phyloP scores from a whole-genome alignment of 2,329 filamentous ascomycete genomes.

The Rutstroemia sydowiana region DNA sequence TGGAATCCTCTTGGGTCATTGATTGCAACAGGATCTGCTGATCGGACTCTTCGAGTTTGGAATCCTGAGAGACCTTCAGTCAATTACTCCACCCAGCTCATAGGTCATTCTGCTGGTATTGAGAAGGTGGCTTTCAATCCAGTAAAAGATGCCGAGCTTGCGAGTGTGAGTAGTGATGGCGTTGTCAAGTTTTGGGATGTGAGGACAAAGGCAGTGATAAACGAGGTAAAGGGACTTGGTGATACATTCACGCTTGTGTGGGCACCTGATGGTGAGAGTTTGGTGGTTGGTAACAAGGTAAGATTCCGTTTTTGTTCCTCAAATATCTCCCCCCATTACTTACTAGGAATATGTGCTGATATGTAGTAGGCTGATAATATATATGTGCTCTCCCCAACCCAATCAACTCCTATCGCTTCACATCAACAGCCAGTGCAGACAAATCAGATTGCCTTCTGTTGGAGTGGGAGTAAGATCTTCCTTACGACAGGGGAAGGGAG shows the following conservation, averaged over 20 bases:
- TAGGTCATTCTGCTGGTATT: slow-evolving; percentile 56
- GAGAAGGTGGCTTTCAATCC: slow-evolving; percentile 77
- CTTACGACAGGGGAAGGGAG: slow-evolving; percentile 64
- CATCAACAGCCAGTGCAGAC: slow-evolving; percentile 58
- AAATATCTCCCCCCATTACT: not conserved
- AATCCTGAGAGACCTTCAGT: slow-evolving; percentile 70
- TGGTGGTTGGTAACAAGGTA: slow-evolving; percentile 70
- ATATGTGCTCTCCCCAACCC: slow-evolving; percentile 54
- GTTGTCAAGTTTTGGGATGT: slow-evolving; percentile 77
- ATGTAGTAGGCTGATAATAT: slow-evolving; percentile 49
- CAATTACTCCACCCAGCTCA: slow-evolving; percentile 68
- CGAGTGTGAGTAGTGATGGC: slow-evolving; percentile 66
- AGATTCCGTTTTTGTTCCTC: slow-evolving; percentile 29
- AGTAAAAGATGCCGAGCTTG: slow-evolving; percentile 67
- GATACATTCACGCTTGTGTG: slow-evolving; percentile 66
- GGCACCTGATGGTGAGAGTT: slow-evolving; percentile 61
- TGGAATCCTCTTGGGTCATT: slow-evolving; percentile 84
- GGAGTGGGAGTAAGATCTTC: slow-evolving; percentile 63
- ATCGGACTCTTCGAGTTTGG: slow-evolving; percentile 70
- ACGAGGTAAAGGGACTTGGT: slow-evolving; percentile 59
- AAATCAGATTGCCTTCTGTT: slow-evolving; percentile 69
- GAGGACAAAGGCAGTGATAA: slow-evolving; percentile 61
- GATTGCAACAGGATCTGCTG: slow-evolving; percentile 71
- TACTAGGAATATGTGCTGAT: not conserved
- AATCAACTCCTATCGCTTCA: slow-evolving; percentile 46